A percentile compares a stretch with the other conserved stretches of the same genome.
These are phyloP conservation scores for Candida tammaniensis DNA, from an alignment of 805 yeast species.

Conservation along the genomic window DNA sequence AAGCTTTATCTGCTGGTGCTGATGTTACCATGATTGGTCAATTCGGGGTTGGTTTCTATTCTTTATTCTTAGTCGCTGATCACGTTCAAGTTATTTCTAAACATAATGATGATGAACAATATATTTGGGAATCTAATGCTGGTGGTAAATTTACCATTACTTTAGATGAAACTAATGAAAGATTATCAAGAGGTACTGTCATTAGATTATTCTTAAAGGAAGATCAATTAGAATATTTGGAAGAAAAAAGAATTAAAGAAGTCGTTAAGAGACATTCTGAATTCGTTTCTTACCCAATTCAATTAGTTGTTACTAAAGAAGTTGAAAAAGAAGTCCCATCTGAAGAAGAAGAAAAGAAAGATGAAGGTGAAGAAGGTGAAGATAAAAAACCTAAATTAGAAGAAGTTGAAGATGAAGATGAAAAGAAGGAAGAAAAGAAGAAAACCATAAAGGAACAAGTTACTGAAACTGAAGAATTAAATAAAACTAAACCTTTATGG, in stretches of 20 bases:
- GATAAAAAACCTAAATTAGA: constrained; percentile 76
- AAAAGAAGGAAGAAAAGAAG: constrained; percentile 68
- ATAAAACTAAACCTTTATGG: constrained; percentile 99
- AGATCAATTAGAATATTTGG: constrained; percentile 97
- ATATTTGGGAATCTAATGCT: constrained; percentile 99
- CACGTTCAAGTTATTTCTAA: constrained; percentile 97
- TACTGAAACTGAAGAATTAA: constrained; percentile 95
- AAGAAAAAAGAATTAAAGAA: constrained; percentile 99
- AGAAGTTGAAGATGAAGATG: constrained; percentile 70
- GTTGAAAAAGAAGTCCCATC: constrained; percentile 94
- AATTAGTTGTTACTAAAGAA: constrained; percentile 96
- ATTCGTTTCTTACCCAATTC: constrained; percentile 98
- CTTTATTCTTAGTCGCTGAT: constrained; percentile 98
- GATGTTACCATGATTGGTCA: constrained; percentile 99
- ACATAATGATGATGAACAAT: constrained; percentile 98
- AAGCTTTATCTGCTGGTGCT: constrained; percentile 98
- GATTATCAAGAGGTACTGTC: constrained; percentile 90
- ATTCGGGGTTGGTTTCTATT: constrained; percentile 99
- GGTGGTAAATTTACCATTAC: constrained; percentile 99
- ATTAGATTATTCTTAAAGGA: constrained; percentile 96
- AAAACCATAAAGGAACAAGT: constrained; percentile 91
- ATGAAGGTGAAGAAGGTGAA: constrained; percentile 49
- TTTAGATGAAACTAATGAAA: constrained; percentile 82
- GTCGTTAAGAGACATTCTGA: constrained; percentile 99
- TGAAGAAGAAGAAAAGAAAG: constrained; percentile 31